These are phyloP conservation scores for Scortechinia acanthostroma DNA, from an alignment of 2,329 filamentous ascomycete genomes.

Conservation along the genomic window DNA sequence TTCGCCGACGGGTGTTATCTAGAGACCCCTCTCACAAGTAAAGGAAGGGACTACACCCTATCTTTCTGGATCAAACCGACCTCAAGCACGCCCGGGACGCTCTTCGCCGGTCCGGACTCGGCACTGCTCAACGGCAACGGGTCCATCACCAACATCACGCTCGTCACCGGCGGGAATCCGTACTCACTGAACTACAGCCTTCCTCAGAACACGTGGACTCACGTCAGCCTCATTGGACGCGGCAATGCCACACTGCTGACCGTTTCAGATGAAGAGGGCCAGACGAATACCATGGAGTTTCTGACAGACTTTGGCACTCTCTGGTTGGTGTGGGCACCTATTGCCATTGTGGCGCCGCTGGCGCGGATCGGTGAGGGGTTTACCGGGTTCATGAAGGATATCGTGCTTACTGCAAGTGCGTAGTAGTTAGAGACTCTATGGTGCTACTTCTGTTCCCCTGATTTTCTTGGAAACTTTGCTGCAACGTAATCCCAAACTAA, in stretches of 20 bases:
- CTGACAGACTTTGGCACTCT: background rate
- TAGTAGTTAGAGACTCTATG: too few relatives aligned
- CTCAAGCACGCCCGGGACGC: slow-evolving; percentile 20
- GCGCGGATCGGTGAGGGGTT: background rate
- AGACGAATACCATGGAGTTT: slow-evolving; percentile 3
- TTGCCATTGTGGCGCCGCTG: background rate
- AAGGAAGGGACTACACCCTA: slow-evolving; percentile 48
- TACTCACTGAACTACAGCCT: slow-evolving; percentile 29
- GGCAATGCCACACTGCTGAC: slow-evolving; percentile 23
- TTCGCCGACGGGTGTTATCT: slow-evolving; percentile 29
- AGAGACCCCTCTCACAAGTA: slow-evolving; percentile 37
- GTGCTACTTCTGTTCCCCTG: too few relatives aligned
- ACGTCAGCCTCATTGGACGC: slow-evolving; percentile 20
- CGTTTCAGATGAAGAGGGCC: slow-evolving; percentile 6
- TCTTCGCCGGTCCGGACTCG: slow-evolving; percentile 33
- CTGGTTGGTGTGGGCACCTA: background rate
- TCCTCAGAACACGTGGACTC: slow-evolving; percentile 22
- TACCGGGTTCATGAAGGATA: background rate
- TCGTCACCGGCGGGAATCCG: slow-evolving; percentile 24
- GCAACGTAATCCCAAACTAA: too few relatives aligned
- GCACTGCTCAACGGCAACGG: slow-evolving; percentile 22
- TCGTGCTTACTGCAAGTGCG: background rate
- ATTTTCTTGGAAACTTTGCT: too few relatives aligned
- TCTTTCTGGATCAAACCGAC: slow-evolving; percentile 29
- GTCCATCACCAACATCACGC: slow-evolving; percentile 21